phyloP scores from a whole-genome alignment of 2,329 filamentous ascomycete species.

The Clonostachys chloroleuca region DNA sequence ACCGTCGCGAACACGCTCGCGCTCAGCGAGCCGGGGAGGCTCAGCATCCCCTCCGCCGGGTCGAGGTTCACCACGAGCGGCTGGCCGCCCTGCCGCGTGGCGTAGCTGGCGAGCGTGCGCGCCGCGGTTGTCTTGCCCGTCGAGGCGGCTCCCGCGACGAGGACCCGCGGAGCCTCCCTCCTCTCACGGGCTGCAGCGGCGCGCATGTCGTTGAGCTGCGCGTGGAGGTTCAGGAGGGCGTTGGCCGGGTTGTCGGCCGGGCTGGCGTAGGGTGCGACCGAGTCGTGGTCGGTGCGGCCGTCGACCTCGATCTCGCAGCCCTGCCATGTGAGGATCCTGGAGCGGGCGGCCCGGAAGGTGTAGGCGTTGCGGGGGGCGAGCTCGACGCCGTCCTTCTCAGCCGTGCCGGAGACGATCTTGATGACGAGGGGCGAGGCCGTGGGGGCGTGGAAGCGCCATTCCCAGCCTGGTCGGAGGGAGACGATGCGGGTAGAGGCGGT shows the following conservation, averaged over 20 bases:
- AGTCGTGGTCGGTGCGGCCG: slow-evolving; percentile 49
- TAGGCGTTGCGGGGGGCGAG: slow-evolving; percentile 78
- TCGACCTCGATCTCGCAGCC: slow-evolving; percentile 82
- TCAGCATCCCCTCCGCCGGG: slow-evolving; percentile 73
- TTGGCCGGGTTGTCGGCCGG: slow-evolving; percentile 78
- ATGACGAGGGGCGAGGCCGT: slow-evolving; percentile 35
- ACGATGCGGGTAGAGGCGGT: slow-evolving; percentile 38
- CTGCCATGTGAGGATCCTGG: slow-evolving; percentile 87
- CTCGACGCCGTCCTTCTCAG: slow-evolving; percentile 93
- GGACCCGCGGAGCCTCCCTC: slow-evolving; percentile 68
- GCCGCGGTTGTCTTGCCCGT: slow-evolving; percentile 80
- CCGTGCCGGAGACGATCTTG: slow-evolving; percentile 73
- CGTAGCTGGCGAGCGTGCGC: slow-evolving; percentile 75
- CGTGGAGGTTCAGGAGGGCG: slow-evolving; percentile 80
- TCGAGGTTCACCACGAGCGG: slow-evolving; percentile 84
- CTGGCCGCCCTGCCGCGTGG: slow-evolving; percentile 67
- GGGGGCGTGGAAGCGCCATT: slow-evolving; percentile 77
- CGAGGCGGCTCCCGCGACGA: slow-evolving; percentile 75
- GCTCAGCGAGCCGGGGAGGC: slow-evolving; percentile 75
- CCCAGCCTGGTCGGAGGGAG: slow-evolving; percentile 58
- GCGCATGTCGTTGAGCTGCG: slow-evolving; percentile 73
- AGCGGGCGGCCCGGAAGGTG: slow-evolving; percentile 75
- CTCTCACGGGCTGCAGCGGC: slow-evolving; percentile 46
- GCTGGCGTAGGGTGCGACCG: slow-evolving; percentile 57
- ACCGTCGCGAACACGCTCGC: slow-evolving; percentile 84